These are phyloP conservation scores for Parastagonospora avenae DNA, from an alignment of 2,329 filamentous ascomycete genomes.

Conservation along the genomic window DNA sequence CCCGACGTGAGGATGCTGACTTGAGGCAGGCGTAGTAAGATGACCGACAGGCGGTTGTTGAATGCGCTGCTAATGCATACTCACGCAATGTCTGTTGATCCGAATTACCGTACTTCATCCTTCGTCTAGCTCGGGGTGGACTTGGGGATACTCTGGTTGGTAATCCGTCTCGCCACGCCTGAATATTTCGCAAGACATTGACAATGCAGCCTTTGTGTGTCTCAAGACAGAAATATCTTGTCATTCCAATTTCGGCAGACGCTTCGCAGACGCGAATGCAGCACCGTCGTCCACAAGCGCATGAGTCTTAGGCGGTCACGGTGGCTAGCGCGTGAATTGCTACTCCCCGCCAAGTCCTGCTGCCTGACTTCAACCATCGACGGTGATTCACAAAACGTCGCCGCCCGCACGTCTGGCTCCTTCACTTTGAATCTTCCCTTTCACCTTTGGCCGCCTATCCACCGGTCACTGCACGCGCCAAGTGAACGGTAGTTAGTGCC, in stretches of 20 bases:
- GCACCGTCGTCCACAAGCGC: not conserved
- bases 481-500: conserved; percentile 1
- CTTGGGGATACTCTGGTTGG: too few relatives aligned
- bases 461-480: conserved; percentile 1
- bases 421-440: conserved; percentile 19
- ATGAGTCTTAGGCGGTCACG: not conserved
- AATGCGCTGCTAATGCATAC: too few relatives aligned
- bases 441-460: conserved; percentile 1
- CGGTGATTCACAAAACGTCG: conserved; percentile 37
- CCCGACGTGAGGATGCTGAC: too few relatives aligned
- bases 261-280: not conserved
- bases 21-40: too few relatives aligned
- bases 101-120: too few relatives aligned
- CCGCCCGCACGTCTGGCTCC: conserved; percentile 20
- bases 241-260: not conserved
- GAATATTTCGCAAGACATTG: too few relatives aligned
- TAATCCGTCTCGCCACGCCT: too few relatives aligned
- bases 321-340: conserved; percentile 14
- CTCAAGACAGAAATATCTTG: too few relatives aligned
- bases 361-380: conserved; percentile 34
- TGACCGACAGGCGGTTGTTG: too few relatives aligned
- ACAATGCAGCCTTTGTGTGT: too few relatives aligned
- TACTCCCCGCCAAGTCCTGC: conserved; percentile 28
- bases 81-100: too few relatives aligned
- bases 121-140: too few relatives aligned